These are phyloP conservation scores for Talaromyces ruber DNA, from an alignment of 495 filamentous ascomycete genomes.

Conservation along the genomic window DNA sequence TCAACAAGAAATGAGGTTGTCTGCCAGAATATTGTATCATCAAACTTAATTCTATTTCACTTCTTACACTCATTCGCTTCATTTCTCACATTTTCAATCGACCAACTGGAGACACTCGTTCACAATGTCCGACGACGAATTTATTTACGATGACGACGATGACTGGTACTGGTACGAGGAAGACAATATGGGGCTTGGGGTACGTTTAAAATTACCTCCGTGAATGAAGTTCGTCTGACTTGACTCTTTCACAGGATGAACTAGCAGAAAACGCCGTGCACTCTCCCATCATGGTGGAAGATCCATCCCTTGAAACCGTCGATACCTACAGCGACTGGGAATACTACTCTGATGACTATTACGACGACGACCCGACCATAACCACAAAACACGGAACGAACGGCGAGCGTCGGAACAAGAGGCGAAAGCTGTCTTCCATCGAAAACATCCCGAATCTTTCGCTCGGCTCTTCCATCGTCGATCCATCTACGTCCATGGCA, in stretches of 20 bases:
- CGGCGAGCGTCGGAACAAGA: constrained; percentile 9
- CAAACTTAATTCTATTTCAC: not conserved
- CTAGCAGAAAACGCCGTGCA: constrained; percentile 35
- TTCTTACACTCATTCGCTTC: not conserved
- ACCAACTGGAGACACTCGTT: not conserved
- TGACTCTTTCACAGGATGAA: constrained; percentile 30
- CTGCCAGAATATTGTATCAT: not conserved
- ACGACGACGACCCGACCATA: constrained; percentile 35
- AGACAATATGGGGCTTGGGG: constrained; percentile 29
- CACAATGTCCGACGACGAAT: constrained; percentile 43
- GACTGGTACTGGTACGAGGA: constrained; percentile 36
- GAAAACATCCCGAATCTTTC: constrained; percentile 3
- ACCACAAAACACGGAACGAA: constrained; percentile 12
- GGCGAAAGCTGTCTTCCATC: not conserved
- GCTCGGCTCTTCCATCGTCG: constrained; percentile 3
- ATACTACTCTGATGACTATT: constrained; percentile 42
- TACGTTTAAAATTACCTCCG: constrained; percentile 18
- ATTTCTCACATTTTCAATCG: not conserved
- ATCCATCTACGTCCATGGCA: constrained; percentile 10
- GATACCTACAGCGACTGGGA: constrained; percentile 44
- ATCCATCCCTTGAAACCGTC: constrained; percentile 31
- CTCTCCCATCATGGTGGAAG: constrained; percentile 31
- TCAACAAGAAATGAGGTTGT: not conserved
- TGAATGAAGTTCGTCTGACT: not conserved
- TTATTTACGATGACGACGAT: constrained; percentile 34